These are phyloP conservation scores for Cystobasidium sp. DNA, from an alignment of 1,284 basidiomycete genomes.

Conservation along the genomic window DNA sequence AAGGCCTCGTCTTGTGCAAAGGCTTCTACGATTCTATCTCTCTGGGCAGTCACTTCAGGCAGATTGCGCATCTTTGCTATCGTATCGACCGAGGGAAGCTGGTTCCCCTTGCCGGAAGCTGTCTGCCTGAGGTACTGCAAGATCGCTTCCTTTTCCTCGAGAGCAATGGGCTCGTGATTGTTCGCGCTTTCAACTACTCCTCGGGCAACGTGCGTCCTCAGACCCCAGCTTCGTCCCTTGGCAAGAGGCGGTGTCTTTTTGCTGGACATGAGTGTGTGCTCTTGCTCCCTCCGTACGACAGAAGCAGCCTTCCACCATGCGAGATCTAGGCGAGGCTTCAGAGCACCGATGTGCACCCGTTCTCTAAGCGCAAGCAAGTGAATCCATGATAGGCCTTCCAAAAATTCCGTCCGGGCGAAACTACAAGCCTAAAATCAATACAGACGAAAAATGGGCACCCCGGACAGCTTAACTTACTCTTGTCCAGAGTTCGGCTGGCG, in stretches of 20 bases:
- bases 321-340: neutral
- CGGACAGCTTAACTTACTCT: no score
- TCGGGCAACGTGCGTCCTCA: neutral
- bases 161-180: neutral
- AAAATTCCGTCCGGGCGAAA: neutral
- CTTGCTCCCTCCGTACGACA: neutral
- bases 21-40: neutral
- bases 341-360: neutral
- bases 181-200: neutral
- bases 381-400: neutral
- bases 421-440: no score
- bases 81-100: neutral
- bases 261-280: no score
- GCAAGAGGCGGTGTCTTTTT: no score
- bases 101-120: neutral
- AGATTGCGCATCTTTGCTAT: neutral
- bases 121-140: slow-evolving; percentile 6
- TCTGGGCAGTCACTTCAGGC: neutral
- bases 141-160: slow-evolving; percentile 10
- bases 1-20: no score
- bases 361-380: neutral
- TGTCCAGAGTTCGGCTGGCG: no score
- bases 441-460: no score
- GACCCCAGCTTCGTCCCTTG: neutral
- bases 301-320: slow-evolving; percentile 17